These are phyloP conservation scores for Didymella lethalis DNA, from an alignment of 2,329 filamentous ascomycete genomes.

Conservation along the genomic window DNA sequence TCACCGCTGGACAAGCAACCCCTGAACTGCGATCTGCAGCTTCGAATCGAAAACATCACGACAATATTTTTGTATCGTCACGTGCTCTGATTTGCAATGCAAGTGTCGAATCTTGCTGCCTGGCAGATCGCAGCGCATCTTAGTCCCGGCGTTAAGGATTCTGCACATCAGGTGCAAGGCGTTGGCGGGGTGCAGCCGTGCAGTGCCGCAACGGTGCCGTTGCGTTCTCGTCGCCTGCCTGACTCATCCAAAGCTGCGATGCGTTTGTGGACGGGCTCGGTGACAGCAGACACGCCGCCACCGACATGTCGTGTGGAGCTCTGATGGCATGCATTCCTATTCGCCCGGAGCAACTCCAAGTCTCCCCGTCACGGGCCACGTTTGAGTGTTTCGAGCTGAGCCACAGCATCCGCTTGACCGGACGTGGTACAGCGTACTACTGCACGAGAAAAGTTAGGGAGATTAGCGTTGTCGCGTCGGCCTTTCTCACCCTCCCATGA, in stretches of 20 bases:
- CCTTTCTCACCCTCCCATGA: conserved; percentile 30
- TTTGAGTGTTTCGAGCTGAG: conserved; percentile 16
- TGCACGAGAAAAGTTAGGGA: conserved; percentile 33
- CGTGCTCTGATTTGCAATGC: conserved; percentile 12
- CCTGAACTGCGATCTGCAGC: conserved; percentile 16
- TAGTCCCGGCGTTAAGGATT: conserved; percentile 19
- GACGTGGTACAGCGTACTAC: conserved; percentile 22
- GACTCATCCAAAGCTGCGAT: conserved; percentile 28
- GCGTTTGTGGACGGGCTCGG: conserved; percentile 25
- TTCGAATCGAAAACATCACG: conserved; percentile 4
- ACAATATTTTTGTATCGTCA: conserved; percentile 18
- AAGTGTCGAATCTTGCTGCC: background rate
- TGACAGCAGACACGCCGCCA: conserved; percentile 29
- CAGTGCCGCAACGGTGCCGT: conserved; percentile 18
- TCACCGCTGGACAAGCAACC: conserved; percentile 16
- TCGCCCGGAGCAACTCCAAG: conserved; percentile 24
- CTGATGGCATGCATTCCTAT: conserved; percentile 20
- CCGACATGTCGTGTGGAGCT: conserved; percentile 26
- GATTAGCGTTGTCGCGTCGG: conserved; percentile 24
- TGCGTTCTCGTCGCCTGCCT: conserved; percentile 38
- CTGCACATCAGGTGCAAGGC: conserved; percentile 30
- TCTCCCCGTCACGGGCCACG: conserved; percentile 26
- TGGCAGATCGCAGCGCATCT: background rate
- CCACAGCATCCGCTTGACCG: conserved; percentile 23
- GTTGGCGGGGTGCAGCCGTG: conserved; percentile 20